Evolutionary conservation across 441 rosid genomes (phyloP).

Genomic region (Syzygium malaccense): DNA sequence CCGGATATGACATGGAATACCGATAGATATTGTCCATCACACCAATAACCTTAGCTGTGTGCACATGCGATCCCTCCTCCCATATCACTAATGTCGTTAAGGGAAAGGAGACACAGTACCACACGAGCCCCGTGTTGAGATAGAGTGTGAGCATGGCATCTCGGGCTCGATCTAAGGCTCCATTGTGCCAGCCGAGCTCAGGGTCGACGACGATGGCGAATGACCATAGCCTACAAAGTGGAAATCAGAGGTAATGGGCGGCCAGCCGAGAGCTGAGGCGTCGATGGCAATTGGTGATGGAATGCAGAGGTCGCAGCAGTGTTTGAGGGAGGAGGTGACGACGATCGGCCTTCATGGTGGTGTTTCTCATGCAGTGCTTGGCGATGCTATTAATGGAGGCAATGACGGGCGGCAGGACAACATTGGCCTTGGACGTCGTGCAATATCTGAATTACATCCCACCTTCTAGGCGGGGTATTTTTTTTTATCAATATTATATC

Average conservation of each 20-base stretch:
- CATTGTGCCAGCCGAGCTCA: background rate
- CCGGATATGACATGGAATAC: background rate
- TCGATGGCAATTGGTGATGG: background rate
- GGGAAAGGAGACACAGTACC: background rate
- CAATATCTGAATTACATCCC: background rate
- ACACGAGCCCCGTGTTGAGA: background rate
- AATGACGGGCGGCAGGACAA: background rate
- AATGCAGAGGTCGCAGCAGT: background rate
- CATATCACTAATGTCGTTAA: background rate
- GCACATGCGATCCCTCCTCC: too few relatives aligned
- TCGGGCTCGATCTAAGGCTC: background rate
- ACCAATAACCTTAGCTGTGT: background rate
- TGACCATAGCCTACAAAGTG: background rate
- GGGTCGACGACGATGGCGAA: background rate
- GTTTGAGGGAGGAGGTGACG: background rate
- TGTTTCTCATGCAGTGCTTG: background rate
- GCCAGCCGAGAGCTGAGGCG: background rate
- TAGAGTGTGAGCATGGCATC: background rate
- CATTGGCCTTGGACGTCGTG: background rate
- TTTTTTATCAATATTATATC: background rate
- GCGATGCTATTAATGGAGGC: background rate
- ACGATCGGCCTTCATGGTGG: background rate
- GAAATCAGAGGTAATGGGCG: background rate
- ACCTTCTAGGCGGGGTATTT: background rate
- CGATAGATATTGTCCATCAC: background rate